phyloP scores from a whole-genome alignment of 225 moss, liverwort and hornwort species.

The Pleurozium schreberi region DNA sequence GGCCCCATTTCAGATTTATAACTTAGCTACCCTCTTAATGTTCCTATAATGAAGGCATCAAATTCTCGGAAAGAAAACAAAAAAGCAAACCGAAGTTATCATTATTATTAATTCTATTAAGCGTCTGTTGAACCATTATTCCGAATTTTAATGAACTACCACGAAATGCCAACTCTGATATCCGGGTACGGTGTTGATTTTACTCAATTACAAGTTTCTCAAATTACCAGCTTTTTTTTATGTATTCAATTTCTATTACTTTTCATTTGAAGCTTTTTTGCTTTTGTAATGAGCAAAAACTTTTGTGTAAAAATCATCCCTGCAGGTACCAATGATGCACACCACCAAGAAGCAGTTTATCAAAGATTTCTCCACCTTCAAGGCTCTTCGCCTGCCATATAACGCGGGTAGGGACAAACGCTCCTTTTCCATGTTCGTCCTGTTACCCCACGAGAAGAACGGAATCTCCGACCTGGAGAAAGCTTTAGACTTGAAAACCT shows the following conservation, averaged over 20 bases:
- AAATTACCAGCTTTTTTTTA: background rate
- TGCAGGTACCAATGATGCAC: conserved; percentile 70
- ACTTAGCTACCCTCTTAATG: too few relatives aligned
- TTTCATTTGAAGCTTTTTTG: background rate
- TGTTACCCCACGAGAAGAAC: conserved; percentile 66
- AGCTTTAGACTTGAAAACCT: conserved; percentile 20
- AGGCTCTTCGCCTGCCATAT: conserved; percentile 64
- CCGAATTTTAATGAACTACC: background rate
- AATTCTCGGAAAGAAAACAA: background rate
- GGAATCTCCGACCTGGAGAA: conserved; percentile 64
- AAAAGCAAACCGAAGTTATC: background rate
- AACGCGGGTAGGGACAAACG: conserved; percentile 36
- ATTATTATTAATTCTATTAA: background rate
- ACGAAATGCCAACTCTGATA: background rate
- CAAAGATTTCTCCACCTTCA: conserved; percentile 61
- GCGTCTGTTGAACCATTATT: background rate
- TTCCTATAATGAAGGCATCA: background rate
- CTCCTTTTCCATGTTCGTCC: conserved; percentile 68
- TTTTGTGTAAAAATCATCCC: background rate
- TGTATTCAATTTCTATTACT: background rate
- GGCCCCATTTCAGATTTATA: background rate
- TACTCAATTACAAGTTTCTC: background rate
- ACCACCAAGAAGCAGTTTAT: conserved; percentile 48
- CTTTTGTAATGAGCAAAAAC: background rate
- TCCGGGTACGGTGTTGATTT: background rate